Evolutionary conservation across 2,329 filamentous ascomycete genomes (phyloP).

Genomic region (Penicillium frequentans): DNA sequence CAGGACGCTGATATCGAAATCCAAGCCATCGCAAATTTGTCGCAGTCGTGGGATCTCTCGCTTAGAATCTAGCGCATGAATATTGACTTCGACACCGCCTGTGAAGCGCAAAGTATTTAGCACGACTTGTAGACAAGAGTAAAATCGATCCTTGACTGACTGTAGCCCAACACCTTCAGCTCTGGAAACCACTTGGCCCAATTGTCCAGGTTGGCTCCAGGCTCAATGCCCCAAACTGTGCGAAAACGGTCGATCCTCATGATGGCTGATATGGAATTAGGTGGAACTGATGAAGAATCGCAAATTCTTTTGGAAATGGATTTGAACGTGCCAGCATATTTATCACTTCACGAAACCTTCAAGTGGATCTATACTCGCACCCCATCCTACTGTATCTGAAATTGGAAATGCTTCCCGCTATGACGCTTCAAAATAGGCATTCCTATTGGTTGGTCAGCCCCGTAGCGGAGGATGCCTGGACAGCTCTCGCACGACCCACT

Average conservation of each 20-base stretch:
- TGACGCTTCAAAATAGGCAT: background rate
- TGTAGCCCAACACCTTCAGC: slow-evolving; percentile 24
- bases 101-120: background rate
- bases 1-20: slow-evolving; percentile 19
- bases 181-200: slow-evolving; percentile 22
- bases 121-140: background rate
- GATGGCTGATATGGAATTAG: background rate
- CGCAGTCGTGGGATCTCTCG: slow-evolving; percentile 5
- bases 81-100: slow-evolving; percentile 23
- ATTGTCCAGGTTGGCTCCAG: slow-evolving; percentile 15
- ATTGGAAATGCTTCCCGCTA: background rate
- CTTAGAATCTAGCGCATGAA: slow-evolving; percentile 9
- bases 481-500: background rate
- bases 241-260: slow-evolving; percentile 21
- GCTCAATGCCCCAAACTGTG: slow-evolving; percentile 22
- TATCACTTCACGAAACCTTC: background rate
- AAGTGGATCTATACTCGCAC: background rate
- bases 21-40: slow-evolving; percentile 17
- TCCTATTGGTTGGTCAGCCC: background rate
- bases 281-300: background rate
- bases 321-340: background rate
- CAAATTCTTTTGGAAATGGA: background rate
- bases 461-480: background rate
- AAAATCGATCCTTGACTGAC: background rate
- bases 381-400: background rate